Evolutionary conservation across 306 rosid species (phyloP).

Genomic region (Psophocarpus tetragonolobus): DNA sequence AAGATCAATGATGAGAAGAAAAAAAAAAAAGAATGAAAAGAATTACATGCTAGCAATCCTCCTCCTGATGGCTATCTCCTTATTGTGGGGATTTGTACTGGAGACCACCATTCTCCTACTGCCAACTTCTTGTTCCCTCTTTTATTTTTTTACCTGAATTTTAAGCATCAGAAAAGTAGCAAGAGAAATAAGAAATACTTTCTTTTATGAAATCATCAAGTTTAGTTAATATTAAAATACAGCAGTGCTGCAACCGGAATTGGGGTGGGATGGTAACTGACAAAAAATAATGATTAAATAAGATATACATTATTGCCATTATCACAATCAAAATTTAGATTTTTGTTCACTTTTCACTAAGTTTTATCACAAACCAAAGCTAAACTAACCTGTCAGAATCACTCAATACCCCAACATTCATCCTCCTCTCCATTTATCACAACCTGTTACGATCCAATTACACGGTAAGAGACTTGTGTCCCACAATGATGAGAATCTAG

Average conservation of each 20-base stretch:
- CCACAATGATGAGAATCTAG: not conserved
- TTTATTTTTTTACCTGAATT: conserved; percentile 33
- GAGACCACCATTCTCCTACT: conserved; percentile 56
- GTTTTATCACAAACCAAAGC: not conserved
- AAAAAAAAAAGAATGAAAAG: not conserved
- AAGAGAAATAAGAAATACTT: not conserved
- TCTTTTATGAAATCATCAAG: conserved; percentile 1
- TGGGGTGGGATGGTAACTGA: not conserved
- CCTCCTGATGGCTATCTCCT: conserved; percentile 72
- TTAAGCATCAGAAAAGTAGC: conserved; percentile 16
- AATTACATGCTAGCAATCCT: conserved; percentile 81
- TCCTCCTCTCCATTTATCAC: not conserved
- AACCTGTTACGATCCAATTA: not conserved
- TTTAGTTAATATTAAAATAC: not conserved
- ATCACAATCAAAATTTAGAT: not conserved
- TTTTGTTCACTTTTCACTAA: not conserved
- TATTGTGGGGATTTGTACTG: conserved; percentile 61
- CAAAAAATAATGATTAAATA: not conserved
- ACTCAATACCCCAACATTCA: not conserved
- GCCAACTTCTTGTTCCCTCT: conserved; percentile 10
- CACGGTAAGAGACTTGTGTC: not conserved
- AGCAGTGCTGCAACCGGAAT: not conserved
- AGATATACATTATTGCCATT: not conserved
- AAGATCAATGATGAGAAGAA: conserved; percentile 14
- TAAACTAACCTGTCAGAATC: not conserved